Base-by-base conservation (phyloP, 2,329 filamentous ascomycete species). In the Chalara sp. region DNA sequence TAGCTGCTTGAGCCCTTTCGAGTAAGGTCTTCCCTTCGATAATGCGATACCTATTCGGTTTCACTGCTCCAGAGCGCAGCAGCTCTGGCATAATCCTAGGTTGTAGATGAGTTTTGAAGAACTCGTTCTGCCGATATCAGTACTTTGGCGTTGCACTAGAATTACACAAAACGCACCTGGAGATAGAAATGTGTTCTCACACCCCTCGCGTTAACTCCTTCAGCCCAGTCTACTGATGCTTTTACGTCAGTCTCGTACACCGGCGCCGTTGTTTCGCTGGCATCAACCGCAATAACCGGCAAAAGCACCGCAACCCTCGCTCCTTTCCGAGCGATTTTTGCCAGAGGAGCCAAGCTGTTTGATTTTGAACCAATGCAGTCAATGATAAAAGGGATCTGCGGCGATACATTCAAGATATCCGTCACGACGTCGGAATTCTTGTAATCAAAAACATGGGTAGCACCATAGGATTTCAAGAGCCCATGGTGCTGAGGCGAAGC, bases 291-390 rank as follows among this genome's bases (percentile, higher is more conserved):
- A 51, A 84, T 79, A 12, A 84, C 73, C 0, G 81, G 81, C 5
- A 86, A 63, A 65, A 85, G 72, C 12, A 83, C 65, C 0, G 80
- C 81, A 0, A 84, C 77, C 29, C 65, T 77, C 4, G 70, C 65
- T 0, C 77, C 77, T 1, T 48, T 61, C 52, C 70, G 65, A 0
- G 76, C 78, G 29, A 85, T 67, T 55, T 70, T 70, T 5, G 72
- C 69, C 33, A 84, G 65, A 2, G 74, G 78, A 32, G 59, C 58
- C 5, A 82, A 56, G 5, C 73, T 75, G 0, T 74, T 74, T 2
- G 67, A 59, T 35, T 73, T 63, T 3, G 72, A 75, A 2, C 72
- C 72, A 50, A 82, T 80, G 62, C 78, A 81, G 63, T 82, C 79
- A 8, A 82, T 59, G 12, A 80, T 68, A 43, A 72, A 72, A 2